phyloP scores from a whole-genome alignment of 345 rosid genomes.

The Xanthoceras sorbifolium region DNA sequence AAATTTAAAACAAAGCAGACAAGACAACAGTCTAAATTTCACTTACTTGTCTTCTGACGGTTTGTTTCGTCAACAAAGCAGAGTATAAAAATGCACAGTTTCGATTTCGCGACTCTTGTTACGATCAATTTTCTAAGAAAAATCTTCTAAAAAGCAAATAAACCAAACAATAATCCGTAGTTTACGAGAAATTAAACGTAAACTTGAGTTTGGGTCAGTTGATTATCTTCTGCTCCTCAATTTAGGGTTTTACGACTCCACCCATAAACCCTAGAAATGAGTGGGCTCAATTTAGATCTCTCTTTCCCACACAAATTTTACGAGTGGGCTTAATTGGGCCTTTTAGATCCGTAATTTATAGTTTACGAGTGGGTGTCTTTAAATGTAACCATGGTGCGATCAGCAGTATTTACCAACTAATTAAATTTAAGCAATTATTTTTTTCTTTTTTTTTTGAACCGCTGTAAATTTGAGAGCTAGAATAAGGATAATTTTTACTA shows the following conservation, averaged over 20 bases:
- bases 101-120: not conserved
- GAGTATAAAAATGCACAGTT: not conserved
- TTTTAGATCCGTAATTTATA: not conserved
- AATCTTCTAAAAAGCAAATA: not conserved
- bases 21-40: not conserved
- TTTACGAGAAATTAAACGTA: not conserved
- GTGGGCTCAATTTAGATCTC: not conserved
- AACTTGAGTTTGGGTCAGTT: not conserved
- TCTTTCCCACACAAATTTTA: not conserved
- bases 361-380: not conserved
- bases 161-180: not conserved
- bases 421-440: too few relatives aligned
- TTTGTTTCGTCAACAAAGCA: not conserved
- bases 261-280: conserved; percentile 3
- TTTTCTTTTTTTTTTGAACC: too few relatives aligned
- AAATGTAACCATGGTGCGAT: too few relatives aligned
- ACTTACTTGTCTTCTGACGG: not conserved
- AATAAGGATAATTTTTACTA: too few relatives aligned
- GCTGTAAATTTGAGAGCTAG: too few relatives aligned
- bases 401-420: too few relatives aligned
- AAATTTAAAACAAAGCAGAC: not conserved
- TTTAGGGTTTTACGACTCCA: not conserved
- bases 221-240: not conserved
- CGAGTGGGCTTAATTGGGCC: not conserved
- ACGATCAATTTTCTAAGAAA: not conserved